Evolutionary conservation across 208 protist species (phyloP).

Genomic region (Trypanosoma brucei): DNA sequence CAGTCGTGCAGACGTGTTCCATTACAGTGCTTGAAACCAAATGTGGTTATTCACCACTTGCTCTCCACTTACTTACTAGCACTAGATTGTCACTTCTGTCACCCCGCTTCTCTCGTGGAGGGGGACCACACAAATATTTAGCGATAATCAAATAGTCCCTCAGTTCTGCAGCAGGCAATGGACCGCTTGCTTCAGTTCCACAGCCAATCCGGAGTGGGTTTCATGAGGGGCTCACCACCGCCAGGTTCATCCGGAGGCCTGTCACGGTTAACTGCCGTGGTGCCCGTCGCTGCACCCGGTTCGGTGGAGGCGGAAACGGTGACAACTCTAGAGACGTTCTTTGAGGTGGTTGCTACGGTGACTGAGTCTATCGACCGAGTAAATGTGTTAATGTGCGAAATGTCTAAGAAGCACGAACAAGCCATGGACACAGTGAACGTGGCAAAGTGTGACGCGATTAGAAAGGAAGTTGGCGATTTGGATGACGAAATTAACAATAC

Average conservation of each 20-base stretch:
- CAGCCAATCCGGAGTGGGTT: neutral
- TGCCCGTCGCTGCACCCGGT: neutral
- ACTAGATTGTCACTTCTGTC: too few relatives aligned
- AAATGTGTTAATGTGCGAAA: conserved; percentile 29
- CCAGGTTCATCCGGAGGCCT: neutral
- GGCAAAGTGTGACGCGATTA: conserved; percentile 40
- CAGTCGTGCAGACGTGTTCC: too few relatives aligned
- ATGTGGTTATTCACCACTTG: too few relatives aligned
- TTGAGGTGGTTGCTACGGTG: conserved; percentile 37
- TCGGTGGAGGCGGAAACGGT: conserved; percentile 49
- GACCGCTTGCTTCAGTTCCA: conserved; percentile 18
- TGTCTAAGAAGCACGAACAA: conserved; percentile 59
- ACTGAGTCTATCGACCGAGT: conserved; percentile 31
- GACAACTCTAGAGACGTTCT: conserved; percentile 68
- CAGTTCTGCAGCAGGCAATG: conserved; percentile 10
- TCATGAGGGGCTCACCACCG: neutral
- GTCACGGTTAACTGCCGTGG: neutral
- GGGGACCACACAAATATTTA: too few relatives aligned
- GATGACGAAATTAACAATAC: conserved; percentile 37
- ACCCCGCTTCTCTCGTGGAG: too few relatives aligned
- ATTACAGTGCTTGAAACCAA: too few relatives aligned
- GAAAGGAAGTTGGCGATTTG: conserved; percentile 59
- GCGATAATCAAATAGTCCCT: too few relatives aligned
- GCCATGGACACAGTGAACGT: conserved; percentile 73
- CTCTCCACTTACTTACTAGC: too few relatives aligned